Evolutionary conservation across 371 early-diverging fungal genomes (phyloP).

Genomic region (Funneliformis caledonium): DNA sequence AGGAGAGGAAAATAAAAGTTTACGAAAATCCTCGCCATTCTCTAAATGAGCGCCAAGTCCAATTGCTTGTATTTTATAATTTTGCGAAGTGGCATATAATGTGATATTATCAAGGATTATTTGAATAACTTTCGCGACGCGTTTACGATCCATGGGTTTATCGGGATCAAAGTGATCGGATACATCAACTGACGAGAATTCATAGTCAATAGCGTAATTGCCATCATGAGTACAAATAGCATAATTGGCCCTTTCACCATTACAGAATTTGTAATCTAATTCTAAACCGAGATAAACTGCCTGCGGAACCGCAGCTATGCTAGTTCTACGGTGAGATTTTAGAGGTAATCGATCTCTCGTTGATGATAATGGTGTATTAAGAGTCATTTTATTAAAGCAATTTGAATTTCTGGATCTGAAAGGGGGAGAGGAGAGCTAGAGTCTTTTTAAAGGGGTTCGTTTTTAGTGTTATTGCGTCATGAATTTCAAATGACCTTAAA

Average conservation of each 20-base stretch:
- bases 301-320: conserved; percentile 44
- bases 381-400: too few relatives aligned
- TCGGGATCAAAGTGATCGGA: conserved; percentile 35
- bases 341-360: neutral
- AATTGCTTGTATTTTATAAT: conserved; percentile 61
- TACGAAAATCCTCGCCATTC: conserved; percentile 44
- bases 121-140: conserved; percentile 45
- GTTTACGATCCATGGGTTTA: conserved; percentile 37
- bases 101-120: conserved; percentile 52
- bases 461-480: too few relatives aligned
- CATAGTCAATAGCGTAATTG: conserved; percentile 59
- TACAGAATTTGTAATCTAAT: conserved; percentile 45
- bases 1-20: conserved; percentile 41
- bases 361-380: neutral
- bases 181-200: conserved; percentile 48
- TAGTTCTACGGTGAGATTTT: neutral
- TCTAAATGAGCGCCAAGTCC: conserved; percentile 47
- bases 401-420: too few relatives aligned
- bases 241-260: conserved; percentile 45
- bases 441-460: too few relatives aligned
- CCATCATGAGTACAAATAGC: conserved; percentile 66
- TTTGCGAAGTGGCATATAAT: conserved; percentile 53
- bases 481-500: too few relatives aligned
- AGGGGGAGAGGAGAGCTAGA: too few relatives aligned
- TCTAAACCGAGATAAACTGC: conserved; percentile 67